These are phyloP conservation scores for Fomitopsis pinicola DNA, from an alignment of 1,284 basidiomycete genomes.

Conservation along the genomic window DNA sequence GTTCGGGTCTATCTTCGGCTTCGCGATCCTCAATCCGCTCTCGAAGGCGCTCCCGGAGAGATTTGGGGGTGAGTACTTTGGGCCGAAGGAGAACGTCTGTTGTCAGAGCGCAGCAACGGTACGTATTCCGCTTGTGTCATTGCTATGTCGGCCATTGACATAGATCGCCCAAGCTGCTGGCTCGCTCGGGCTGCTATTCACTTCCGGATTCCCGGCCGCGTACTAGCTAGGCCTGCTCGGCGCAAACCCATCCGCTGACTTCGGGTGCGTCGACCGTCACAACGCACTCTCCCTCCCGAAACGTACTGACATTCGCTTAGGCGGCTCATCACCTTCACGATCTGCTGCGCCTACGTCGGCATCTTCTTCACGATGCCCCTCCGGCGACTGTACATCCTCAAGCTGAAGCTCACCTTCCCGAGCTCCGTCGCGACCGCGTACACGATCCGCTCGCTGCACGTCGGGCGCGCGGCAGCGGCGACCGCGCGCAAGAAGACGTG, in stretches of 20 bases:
- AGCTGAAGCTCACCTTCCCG: conserved; percentile 63
- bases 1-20: conserved; percentile 2
- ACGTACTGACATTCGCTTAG: neutral
- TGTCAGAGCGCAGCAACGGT: conserved; percentile 11
- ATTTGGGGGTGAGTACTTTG: conserved; percentile 10
- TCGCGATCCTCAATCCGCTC: conserved; percentile 2
- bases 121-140: neutral
- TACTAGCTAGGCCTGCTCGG: conserved; percentile 11
- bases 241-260: conserved; percentile 3
- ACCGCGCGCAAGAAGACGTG: conserved; percentile 53
- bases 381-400: conserved; percentile 27
- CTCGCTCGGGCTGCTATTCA: conserved; percentile 9
- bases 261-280: conserved; percentile 1
- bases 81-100: conserved; percentile 11
- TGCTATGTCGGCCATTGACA: no score
- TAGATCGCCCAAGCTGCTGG: conserved; percentile 9
- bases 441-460: conserved; percentile 59
- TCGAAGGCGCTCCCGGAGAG: conserved; percentile 10
- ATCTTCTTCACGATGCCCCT: conserved; percentile 63
- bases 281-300: neutral
- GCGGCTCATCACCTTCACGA: conserved; percentile 21
- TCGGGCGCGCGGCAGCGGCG: conserved; percentile 40
- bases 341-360: conserved; percentile 52
- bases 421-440: conserved; percentile 64
- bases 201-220: conserved; percentile 10